phyloP scores from a whole-genome alignment of 1,284 basidiomycete species.

The Mycocalia duriaeana region DNA sequence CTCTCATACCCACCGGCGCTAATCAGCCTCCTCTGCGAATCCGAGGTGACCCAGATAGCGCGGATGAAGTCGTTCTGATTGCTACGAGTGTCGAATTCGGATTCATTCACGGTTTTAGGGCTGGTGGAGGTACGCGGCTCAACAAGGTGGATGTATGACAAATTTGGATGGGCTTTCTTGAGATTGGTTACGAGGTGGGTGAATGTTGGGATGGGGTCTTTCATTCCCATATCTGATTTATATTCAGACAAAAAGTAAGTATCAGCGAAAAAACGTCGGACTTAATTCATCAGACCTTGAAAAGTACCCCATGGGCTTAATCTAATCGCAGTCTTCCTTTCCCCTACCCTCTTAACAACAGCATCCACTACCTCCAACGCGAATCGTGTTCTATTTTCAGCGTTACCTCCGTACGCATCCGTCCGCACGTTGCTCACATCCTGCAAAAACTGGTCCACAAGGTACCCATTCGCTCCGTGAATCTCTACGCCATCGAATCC shows the following conservation, averaged over 20 bases:
- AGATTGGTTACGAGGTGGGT: slow-evolving; percentile 31
- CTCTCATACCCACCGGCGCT: slow-evolving; percentile 28
- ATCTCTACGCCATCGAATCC: not conserved
- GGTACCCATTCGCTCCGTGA: not conserved
- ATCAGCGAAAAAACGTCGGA: not conserved
- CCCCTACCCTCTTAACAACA: not conserved
- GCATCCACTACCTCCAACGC: slow-evolving; percentile 36
- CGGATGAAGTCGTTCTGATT: slow-evolving; percentile 26
- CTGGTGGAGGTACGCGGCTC: slow-evolving; percentile 24
- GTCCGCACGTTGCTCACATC: slow-evolving; percentile 59
- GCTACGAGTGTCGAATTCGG: slow-evolving; percentile 4
- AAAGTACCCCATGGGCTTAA: not conserved
- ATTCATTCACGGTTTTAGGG: slow-evolving; percentile 7
- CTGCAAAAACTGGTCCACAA: not conserved
- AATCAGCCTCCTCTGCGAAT: slow-evolving; percentile 23
- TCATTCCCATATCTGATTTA: slow-evolving; percentile 29
- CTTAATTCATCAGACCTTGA: not conserved
- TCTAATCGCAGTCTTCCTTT: not conserved
- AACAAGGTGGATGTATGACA: slow-evolving; percentile 52
- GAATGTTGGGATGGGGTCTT: slow-evolving; percentile 41
- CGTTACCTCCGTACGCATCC: slow-evolving; percentile 71
- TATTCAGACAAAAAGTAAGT: not conserved
- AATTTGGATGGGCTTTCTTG: slow-evolving; percentile 23
- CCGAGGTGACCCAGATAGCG: slow-evolving; percentile 27
- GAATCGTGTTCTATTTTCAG: slow-evolving; percentile 65